These are phyloP conservation scores for Solanum neorickii DNA, from an alignment of 257 asterid species.

Conservation along the genomic window DNA sequence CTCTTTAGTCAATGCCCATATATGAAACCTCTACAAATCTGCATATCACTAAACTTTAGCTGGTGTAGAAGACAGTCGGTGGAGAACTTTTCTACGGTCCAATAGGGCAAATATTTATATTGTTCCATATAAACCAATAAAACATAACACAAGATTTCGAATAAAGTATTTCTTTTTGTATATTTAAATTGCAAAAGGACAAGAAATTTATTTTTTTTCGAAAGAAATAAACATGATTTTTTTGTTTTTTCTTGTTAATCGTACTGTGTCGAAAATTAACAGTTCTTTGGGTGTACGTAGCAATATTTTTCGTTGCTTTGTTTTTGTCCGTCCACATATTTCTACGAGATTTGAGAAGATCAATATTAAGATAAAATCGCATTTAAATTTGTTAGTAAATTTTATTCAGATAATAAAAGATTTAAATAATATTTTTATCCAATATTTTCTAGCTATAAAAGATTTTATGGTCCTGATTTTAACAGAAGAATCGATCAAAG, in stretches of 20 bases:
- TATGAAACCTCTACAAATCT: not conserved
- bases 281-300: not conserved
- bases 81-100: not conserved
- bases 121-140: not conserved
- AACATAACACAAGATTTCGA: not conserved
- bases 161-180: not conserved
- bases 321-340: not conserved
- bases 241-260: too few species aligned
- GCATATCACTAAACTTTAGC: not conserved
- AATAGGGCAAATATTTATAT: not conserved
- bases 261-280: not conserved
- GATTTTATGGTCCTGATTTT: not conserved
- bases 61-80: not conserved
- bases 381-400: too few species aligned
- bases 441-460: too few species aligned
- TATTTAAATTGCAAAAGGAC: not conserved
- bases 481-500: not conserved
- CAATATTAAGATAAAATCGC: accelerated
- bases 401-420: too few species aligned
- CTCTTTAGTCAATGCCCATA: not conserved
- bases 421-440: too few species aligned
- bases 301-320: too few species aligned
- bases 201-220: not conserved
- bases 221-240: not conserved
- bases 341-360: not conserved